A percentile compares a stretch with the other conserved stretches of the same genome.
These are phyloP conservation scores for Sarocladiaceae sp. DNA, from an alignment of 2,329 filamentous ascomycete genomes.

Conservation along the genomic window DNA sequence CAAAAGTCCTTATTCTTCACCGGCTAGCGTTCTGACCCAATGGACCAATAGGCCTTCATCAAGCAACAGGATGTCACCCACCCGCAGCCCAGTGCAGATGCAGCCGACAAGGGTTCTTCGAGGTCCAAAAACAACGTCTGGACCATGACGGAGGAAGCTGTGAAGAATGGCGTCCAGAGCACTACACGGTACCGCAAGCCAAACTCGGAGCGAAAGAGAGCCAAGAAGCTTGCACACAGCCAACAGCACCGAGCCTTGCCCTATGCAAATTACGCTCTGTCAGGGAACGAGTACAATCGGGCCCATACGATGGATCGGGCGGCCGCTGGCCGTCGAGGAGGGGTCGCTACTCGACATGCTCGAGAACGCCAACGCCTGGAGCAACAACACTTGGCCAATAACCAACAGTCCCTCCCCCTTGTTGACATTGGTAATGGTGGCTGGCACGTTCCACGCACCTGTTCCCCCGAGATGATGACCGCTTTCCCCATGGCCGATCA, in stretches of 20 bases:
- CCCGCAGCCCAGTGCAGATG: neutral
- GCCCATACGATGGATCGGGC: neutral
- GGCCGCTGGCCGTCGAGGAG: conserved; percentile 4
- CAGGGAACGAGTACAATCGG: neutral
- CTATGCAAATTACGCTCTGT: neutral
- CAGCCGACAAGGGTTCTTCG: conserved; percentile 32
- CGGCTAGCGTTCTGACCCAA: neutral
- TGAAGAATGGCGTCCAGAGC: conserved; percentile 70
- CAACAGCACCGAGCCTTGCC: neutral
- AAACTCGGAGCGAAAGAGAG: conserved; percentile 25
- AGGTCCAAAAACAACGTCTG: conserved; percentile 66
- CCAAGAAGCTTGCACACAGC: neutral
- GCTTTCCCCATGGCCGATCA: neutral
- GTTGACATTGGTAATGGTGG: neutral
- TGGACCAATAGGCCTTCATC: conserved; percentile 31
- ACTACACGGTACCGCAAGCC: conserved; percentile 74
- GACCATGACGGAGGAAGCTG: conserved; percentile 68
- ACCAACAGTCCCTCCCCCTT: neutral
- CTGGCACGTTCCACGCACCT: neutral
- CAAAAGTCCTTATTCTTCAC: conserved; percentile 10
- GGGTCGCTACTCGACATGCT: neutral
- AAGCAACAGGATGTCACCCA: conserved; percentile 27
- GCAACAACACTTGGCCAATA: neutral
- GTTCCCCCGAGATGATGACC: neutral
- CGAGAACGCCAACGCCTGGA: neutral